Conservation (phyloP, 2,329 filamentous ascomycete genomes). For the Botrytis tulipae region DNA sequence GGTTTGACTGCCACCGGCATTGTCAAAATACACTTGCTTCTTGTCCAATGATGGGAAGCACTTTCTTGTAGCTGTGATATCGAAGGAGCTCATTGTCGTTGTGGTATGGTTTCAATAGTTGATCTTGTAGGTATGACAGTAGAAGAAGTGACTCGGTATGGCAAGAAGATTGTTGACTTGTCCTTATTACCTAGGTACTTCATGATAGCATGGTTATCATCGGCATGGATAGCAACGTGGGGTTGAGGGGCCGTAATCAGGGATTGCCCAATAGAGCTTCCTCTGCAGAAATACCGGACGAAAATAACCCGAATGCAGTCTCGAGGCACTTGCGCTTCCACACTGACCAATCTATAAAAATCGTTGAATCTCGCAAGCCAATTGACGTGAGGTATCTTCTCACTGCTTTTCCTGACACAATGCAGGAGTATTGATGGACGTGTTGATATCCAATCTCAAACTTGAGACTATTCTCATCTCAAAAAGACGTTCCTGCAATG, state of each 20-base stretch:
- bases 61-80: slow-evolving; percentile 54
- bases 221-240: neutral
- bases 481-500: neutral
- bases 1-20: slow-evolving; percentile 73
- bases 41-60: slow-evolving; percentile 67
- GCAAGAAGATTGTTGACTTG: neutral
- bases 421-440: neutral
- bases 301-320: neutral
- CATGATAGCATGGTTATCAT: slow-evolving; percentile 3
- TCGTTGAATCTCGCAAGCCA: slow-evolving; percentile 5
- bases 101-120: neutral
- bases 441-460: slow-evolving; percentile 17
- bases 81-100: slow-evolving; percentile 43
- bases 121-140: neutral
- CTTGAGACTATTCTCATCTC: slow-evolving; percentile 12
- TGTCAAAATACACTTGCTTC: slow-evolving; percentile 72
- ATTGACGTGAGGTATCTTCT: slow-evolving; percentile 1
- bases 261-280: slow-evolving; percentile 15
- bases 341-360: neutral
- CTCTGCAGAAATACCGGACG: slow-evolving; percentile 17
- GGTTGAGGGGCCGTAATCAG: slow-evolving; percentile 13
- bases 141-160: neutral
- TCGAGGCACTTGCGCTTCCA: neutral
- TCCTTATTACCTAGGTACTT: slow-evolving; percentile 16
- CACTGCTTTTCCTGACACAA: neutral